Evolutionary conservation across 306 rosid species (phyloP), one percentile per base, ranked within the genome.

Genomic region (Echinosophora koreensis): DNA sequence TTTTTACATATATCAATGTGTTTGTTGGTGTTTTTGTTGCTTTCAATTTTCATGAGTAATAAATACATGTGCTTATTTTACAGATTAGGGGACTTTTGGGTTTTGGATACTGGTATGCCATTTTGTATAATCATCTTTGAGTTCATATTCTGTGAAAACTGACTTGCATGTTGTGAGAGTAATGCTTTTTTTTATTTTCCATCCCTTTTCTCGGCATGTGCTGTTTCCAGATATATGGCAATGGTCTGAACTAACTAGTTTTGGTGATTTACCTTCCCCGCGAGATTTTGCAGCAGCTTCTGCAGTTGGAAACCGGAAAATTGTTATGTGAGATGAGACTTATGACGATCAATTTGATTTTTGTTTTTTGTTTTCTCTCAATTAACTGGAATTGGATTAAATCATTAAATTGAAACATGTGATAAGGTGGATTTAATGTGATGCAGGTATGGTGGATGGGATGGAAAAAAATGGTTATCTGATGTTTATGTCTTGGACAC

Each of bases 51-150:
- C 42, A 13, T 38, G 2, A 16, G 3, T 37, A 3, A 0, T 34
- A 14, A 5, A 12, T 35, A 6, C n/a, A 6, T 5, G 17, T 71
- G 73, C 32, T 71, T 73, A 76, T 72, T 59, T 78, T 77, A 76
- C 88, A 92, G 98, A 95, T 85, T 90, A 84, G 98, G 98, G 66
- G 98, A 95, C 89, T 92, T 95, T 83, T 95, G 98, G 98, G 98
- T 95, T 84, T 77, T 95, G 73, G 98, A 95, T 84, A 95, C 97
- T 7, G 98, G 97, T 95, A 87, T 78, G 91, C 58, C 17, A 58
- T 54, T 69, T 71, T 69, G 13, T 57, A 34, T 66, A 5, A 2
- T 71, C 38, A 61, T 75, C 62, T 54, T 61, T 80, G 10, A 44
- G 69, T 55, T 37, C 14, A 46, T 77, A 69, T 62, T 50, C 1